Base-by-base conservation (phyloP, 768 basidiomycete genomes). In the Pleurotus cornucopiae region DNA sequence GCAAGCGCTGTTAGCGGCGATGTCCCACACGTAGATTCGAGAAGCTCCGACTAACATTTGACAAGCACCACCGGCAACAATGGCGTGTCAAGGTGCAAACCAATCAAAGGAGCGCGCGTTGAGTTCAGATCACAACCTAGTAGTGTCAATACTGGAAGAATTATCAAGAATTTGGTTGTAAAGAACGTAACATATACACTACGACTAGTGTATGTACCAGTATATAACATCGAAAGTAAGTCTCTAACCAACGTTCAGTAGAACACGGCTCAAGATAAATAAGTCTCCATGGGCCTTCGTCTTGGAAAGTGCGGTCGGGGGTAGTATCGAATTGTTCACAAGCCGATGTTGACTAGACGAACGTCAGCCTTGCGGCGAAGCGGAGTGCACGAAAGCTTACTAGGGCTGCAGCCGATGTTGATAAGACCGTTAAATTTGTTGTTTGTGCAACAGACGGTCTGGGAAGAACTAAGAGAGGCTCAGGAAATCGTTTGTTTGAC, bases 391-490 rank as follows among this genome's bases (percentile, higher is more conserved):
- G 5, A 13, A 16, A 9, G 67, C 77, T 61, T 63, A 79, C 77
- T 70, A 1, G 74, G 73, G 12, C 67, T 58, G 66, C 78, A 80
- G 5, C 75, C 77, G 54, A 77, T 59, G 6, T 67, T 71, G 52
- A 80, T 67, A 34, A 78, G 61, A 44, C 80, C 77, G 30, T 73
- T 72, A 65, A 72, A 79, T 45, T 61, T 58, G 58, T 80, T 77
- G 57, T 73, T 69, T 23, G 67, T 58, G 63, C 81, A 82, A 65
- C 80, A 82, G 43, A 80, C 74, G 9, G 76, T 66, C 60, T 80
- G 74, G 12, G 58, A 47, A 4, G 58, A 40, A 68, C 77, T 79
- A 49, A 13, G 16, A 37, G 25, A 2, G 30, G n/a, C 55, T 26
- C 45, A 18, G 37, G 41, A 46, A 16, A 25, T 18, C 51, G 14